A percentile compares a stretch with the other conserved stretches of the same genome.
These are phyloP conservation scores for Thymus mandschuricus DNA, from an alignment of 257 asterid species.

Conservation along the genomic window DNA sequence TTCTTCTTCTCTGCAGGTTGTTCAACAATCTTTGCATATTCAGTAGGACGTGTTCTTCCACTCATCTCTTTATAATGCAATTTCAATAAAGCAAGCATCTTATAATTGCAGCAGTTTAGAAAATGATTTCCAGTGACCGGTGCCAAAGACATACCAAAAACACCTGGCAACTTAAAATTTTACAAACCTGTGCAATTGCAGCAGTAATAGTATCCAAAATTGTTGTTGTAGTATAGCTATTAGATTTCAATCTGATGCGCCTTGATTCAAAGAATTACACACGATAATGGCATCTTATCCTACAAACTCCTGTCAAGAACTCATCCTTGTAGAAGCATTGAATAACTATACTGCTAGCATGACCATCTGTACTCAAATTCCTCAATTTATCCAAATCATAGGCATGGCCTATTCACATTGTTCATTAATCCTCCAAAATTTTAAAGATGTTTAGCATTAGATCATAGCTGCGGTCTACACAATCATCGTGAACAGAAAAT, in stretches of 20 bases:
- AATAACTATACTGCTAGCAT: conserved; percentile 5
- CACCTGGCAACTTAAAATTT: conserved; percentile 15
- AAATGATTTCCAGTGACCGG: conserved; percentile 11
- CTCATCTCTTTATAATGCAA: conserved; percentile 90
- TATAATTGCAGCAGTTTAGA: not conserved
- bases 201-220: conserved; percentile 90
- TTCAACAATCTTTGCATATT: conserved; percentile 61
- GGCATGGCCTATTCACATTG: conserved; percentile 8
- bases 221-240: conserved; percentile 81
- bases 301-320: conserved; percentile 18
- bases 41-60: conserved; percentile 73
- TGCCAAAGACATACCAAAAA: conserved; percentile 13
- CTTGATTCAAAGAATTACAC: conserved; percentile 57
- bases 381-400: conserved; percentile 8
- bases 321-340: conserved; percentile 16
- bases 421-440: not conserved
- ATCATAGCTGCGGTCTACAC: too few species aligned
- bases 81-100: conserved; percentile 28
- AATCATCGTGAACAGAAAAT: conserved; percentile 1
- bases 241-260: conserved; percentile 89
- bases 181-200: conserved; percentile 79
- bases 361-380: conserved; percentile 21
- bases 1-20: conserved; percentile 82
- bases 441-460: not conserved
- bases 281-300: conserved; percentile 11